These are phyloP conservation scores for Fusarium euwallaceae DNA, from an alignment of 2,329 filamentous ascomycete species.

Conservation along the genomic window DNA sequence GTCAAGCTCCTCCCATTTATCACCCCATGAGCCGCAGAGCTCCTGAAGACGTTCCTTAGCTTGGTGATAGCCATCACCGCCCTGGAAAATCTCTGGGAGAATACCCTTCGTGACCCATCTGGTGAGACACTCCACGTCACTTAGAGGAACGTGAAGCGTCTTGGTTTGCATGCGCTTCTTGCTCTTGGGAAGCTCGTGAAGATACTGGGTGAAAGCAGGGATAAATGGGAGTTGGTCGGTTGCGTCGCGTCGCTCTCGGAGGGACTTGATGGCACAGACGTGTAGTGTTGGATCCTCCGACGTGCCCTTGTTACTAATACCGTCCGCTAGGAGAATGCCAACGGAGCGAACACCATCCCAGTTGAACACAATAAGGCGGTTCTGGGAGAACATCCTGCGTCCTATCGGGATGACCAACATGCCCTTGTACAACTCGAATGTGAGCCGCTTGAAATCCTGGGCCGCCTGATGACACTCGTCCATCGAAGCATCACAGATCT, in stretches of 20 bases:
- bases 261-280: slow-evolving; percentile 81
- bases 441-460: slow-evolving; percentile 84
- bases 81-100: slow-evolving; percentile 69
- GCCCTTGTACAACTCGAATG: slow-evolving; percentile 81
- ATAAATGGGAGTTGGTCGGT: slow-evolving; percentile 91
- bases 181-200: slow-evolving; percentile 75
- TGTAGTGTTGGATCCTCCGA: slow-evolving; percentile 76
- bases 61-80: slow-evolving; percentile 60
- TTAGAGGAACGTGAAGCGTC: slow-evolving; percentile 77
- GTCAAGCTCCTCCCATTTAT: slow-evolving; percentile 87
- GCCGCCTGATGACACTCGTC: slow-evolving; percentile 85
- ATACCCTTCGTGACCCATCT: slow-evolving; percentile 72
- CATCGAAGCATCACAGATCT: slow-evolving; percentile 84
- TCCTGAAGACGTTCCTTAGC: slow-evolving; percentile 78
- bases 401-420: slow-evolving; percentile 86
- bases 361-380: slow-evolving; percentile 86
- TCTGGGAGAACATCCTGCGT: slow-evolving; percentile 80
- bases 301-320: slow-evolving; percentile 71
- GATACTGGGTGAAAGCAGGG: slow-evolving; percentile 74
- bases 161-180: slow-evolving; percentile 78
- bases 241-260: slow-evolving; percentile 77
- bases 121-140: slow-evolving; percentile 88
- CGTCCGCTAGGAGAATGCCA: slow-evolving; percentile 84
- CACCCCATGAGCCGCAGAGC: slow-evolving; percentile 80
- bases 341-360: slow-evolving; percentile 86